phyloP scores from a whole-genome alignment of 75 land plant species.

The Adiantum capillusveneris region DNA sequence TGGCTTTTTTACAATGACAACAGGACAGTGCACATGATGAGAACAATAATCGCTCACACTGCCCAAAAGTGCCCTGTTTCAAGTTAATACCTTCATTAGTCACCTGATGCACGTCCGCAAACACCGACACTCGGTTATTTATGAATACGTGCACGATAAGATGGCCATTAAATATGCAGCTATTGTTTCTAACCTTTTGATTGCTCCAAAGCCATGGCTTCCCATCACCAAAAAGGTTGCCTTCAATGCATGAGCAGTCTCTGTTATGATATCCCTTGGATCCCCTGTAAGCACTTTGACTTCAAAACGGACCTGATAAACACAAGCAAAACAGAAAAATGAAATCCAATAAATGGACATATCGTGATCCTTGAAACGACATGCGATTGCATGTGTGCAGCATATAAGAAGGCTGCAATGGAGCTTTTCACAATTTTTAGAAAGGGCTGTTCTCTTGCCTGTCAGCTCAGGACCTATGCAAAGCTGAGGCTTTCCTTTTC shows the following conservation, averaged over 20 bases:
- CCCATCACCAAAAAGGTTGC: conserved; percentile 58
- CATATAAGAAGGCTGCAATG: no score
- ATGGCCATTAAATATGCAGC: background rate
- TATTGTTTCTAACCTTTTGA: conserved; percentile 40
- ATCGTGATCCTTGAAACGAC: no score
- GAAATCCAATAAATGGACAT: no score
- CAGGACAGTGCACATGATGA: conserved; percentile 59
- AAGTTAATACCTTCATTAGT: background rate
- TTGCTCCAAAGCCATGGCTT: conserved; percentile 69
- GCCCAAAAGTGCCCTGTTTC: conserved; percentile 36
- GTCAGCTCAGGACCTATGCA: no score
- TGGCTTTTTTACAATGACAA: conserved; percentile 50
- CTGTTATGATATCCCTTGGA: conserved; percentile 49
- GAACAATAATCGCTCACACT: conserved; percentile 57
- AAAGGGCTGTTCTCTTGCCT: no score
- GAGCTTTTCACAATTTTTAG: no score
- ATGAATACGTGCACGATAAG: background rate
- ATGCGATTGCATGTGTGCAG: no score
- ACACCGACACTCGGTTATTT: no score
- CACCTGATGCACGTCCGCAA: background rate
- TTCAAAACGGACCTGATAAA: conserved; percentile 26
- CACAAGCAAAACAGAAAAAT: no score
- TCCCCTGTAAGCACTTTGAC: conserved; percentile 57
- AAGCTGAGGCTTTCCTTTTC: no score
- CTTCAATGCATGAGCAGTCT: conserved; percentile 46